Base-by-base conservation (phyloP, 441 rosid species). In the Viola pubescens region DNA sequence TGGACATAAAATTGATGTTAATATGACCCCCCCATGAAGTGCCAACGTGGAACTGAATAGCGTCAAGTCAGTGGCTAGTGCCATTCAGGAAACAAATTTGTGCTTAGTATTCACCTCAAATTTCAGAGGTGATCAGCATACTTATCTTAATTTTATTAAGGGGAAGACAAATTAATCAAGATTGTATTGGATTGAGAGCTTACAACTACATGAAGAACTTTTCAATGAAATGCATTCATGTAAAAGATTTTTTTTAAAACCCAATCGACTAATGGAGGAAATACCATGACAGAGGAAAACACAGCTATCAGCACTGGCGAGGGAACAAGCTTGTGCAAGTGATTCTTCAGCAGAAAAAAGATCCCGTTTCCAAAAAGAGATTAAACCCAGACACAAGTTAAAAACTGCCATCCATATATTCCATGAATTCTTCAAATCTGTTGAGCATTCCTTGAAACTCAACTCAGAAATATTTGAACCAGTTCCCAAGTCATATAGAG, bases 211-310 rank as follows among this genome's bases (percentile, higher is more conserved):
- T 4, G 3, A 37, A 12, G 46, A 8, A 5, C 37, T 46, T 19
- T 12, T 10, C 8, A 53, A 12, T 43, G 4, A n/a, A 41, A 13
- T 14, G 26, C 38, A 50, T 6, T 5, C 8, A 60, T 39, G 39
- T 14, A 34, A 50, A 7, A 48, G 7, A 40, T 42, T 5, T 6
- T 50, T 9, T 43, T n/a, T 26, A 14, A 56, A 50, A 50, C 57
- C 3, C 14, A 52, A 66, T 63, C 3, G 7, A 62, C 51, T 48
- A 48, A 64, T 51, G 39, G 54, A 41, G 37, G 38, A 26, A 12
- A 60, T 83, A 83, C 99, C 97, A 56, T 85, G 94, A 76, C 87
- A 86, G 69, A 94, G 88, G 66, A 83, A 79, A 70, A 80, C 73
- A 73, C 88, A 82, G 75, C 91, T 78, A 49, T 94, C 94, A 56